These are phyloP conservation scores for Aegilops tauschii DNA, from an alignment of 176 grass and related monocot genomes.

Conservation along the genomic window DNA sequence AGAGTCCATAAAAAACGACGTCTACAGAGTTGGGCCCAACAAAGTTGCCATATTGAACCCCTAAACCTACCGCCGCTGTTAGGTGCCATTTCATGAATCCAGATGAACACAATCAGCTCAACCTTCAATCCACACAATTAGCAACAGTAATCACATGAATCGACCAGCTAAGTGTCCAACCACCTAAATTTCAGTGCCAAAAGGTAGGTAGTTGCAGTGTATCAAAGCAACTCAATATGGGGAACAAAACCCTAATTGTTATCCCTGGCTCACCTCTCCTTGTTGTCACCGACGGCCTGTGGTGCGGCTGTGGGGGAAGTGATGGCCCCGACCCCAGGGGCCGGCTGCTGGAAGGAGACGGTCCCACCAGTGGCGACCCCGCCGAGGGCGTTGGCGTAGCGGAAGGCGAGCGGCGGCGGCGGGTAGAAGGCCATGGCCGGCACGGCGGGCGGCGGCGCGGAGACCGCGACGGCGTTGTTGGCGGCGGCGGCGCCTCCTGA, in stretches of 20 bases:
- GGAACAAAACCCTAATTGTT: constrained; percentile 30
- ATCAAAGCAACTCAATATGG: not conserved
- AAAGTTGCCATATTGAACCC: not conserved
- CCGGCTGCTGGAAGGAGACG: constrained; percentile 53
- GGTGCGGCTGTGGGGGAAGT: constrained; percentile 29
- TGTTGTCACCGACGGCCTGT: constrained; percentile 39
- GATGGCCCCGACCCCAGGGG: constrained; percentile 24
- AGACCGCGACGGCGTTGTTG: constrained; percentile 1
- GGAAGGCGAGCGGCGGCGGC: constrained; percentile 71
- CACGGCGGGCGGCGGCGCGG: constrained; percentile 23
- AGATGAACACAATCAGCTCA: not conserved
- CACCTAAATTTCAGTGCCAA: constrained; percentile 7
- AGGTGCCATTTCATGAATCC: not conserved
- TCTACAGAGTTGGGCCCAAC: not conserved
- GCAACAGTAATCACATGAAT: not conserved
- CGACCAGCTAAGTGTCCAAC: not conserved
- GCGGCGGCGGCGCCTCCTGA: not conserved
- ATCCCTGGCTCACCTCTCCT: constrained; percentile 50
- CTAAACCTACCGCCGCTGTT: not conserved
- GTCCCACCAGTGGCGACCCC: constrained; percentile 42
- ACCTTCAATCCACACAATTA: not conserved
- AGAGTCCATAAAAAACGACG: not conserved
- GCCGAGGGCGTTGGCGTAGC: constrained; percentile 43
- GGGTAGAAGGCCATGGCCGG: constrained; percentile 83
- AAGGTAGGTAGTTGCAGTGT: not conserved